Base-by-base conservation (phyloP, 106 monocot species). In the Platanthera guangdongensis region DNA sequence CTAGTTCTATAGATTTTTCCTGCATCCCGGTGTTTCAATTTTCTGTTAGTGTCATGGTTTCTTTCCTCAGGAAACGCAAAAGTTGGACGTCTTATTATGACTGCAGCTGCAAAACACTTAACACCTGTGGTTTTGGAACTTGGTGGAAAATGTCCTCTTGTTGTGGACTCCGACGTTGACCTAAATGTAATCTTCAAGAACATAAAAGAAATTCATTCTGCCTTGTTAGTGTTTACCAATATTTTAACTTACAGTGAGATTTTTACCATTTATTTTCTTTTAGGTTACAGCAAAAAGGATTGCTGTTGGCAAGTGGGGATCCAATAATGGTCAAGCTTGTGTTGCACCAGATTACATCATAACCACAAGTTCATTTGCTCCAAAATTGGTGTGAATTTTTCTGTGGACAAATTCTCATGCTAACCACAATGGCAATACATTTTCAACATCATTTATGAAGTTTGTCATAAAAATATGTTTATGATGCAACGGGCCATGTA, bases 81-180 rank as follows among this genome's bases (percentile, higher is more conserved):
- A 53, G 81, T 92, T 10, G 92, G 74, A 1, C 82, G 88, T 19
- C 85, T 87, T 75, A 81, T 92, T 15, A 89, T 92, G 92, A 11
- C 81, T 76, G 88, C 88, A 72, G 92, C 92, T 52, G 92, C 89
- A 51, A 89, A 85, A 81, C 82, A 92, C 78, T 81, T 92, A 28
- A 92, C 92, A 71, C 92, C 92, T 22, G 87, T 92, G 6, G 69
- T 81, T 46, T 68, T 92, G 80, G 92, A 92, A 69, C 84, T 92
- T n/a, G 92, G 92, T 15, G 92, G 92, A 75, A 92, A 92, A 87
- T 89, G 54, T 77, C 92, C 92, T 67, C 81, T 84, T 19, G 73
- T 92, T 72, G 81, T 92, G 48, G 92, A 92, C 78, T 87, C 88
- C 45, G 65, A 88, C 71, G 62, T 82, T 14, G 57, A 85, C 74